phyloP scores from a whole-genome alignment of 768 basidiomycete species.

The Pulveroboletus sp. region DNA sequence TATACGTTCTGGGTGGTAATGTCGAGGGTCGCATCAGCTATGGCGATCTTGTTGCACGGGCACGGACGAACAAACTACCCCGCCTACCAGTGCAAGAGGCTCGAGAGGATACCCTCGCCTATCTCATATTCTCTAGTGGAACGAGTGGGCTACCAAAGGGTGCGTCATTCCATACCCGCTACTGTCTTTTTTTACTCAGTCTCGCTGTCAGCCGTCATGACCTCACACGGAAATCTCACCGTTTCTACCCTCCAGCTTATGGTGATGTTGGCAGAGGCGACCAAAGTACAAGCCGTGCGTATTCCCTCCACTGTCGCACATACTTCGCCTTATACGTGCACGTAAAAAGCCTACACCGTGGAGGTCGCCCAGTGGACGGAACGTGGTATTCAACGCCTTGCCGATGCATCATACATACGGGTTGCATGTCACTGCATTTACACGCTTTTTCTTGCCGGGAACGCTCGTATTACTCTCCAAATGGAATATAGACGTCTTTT shows the following conservation, averaged over 20 bases:
- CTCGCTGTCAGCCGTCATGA: constrained; percentile 55
- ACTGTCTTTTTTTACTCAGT: background rate
- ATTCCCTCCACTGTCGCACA: too few species aligned
- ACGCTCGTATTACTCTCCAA: constrained; percentile 55
- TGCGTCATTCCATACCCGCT: constrained; percentile 17
- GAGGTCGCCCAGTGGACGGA: constrained; percentile 42
- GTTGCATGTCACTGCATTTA: constrained; percentile 52
- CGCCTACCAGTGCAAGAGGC: constrained; percentile 45
- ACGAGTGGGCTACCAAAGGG: constrained; percentile 78
- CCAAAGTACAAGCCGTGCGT: constrained; percentile 37
- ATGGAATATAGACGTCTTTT: constrained; percentile 55
- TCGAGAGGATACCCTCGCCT: constrained; percentile 55
- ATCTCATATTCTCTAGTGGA: constrained; percentile 75
- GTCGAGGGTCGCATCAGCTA: constrained; percentile 43
- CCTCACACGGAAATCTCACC: constrained; percentile 64
- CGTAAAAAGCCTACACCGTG: constrained; percentile 36
- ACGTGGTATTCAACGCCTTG: constrained; percentile 53
- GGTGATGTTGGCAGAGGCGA: constrained; percentile 28
- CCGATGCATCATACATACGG: constrained; percentile 71
- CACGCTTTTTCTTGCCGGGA: constrained; percentile 40
- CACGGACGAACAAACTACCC: constrained; percentile 37
- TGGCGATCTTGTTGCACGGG: constrained; percentile 41
- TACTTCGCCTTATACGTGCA: too few species aligned
- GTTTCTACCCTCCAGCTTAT: constrained; percentile 41
- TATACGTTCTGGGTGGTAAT: constrained; percentile 49